Conservation (phyloP, 768 basidiomycete species). For the Mycena chlorophos region DNA sequence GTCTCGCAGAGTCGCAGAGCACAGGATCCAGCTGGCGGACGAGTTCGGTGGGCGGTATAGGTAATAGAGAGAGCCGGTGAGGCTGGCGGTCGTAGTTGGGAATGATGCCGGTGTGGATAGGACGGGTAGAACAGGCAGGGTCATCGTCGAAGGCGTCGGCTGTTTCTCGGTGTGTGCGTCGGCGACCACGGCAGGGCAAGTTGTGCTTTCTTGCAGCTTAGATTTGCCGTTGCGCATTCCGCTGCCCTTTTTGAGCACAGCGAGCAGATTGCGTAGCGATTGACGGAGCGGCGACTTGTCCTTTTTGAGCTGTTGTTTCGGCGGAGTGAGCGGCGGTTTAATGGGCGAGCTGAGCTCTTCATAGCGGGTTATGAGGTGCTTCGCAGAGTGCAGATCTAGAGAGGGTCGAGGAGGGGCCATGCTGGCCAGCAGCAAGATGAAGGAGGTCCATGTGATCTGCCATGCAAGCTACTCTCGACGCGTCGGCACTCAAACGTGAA, state of each 20-base stretch:
- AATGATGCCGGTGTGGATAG: slow-evolving; percentile 10
- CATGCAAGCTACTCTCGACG: slow-evolving; percentile 73
- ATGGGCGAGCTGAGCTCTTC: slow-evolving; percentile 7
- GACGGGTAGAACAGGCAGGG: slow-evolving; percentile 5
- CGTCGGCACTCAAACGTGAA: slow-evolving; percentile 54
- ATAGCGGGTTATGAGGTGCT: background rate
- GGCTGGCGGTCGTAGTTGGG: slow-evolving; percentile 12
- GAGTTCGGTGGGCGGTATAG: slow-evolving; percentile 11
- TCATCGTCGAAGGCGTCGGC: slow-evolving; percentile 2
- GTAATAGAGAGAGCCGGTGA: slow-evolving; percentile 17
- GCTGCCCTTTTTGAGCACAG: slow-evolving; percentile 37
- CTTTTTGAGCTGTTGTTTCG: slow-evolving; percentile 19
- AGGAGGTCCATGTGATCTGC: background rate
- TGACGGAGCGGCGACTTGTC: slow-evolving; percentile 62
- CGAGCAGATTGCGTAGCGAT: slow-evolving; percentile 63
- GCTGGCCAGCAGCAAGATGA: slow-evolving; percentile 24
- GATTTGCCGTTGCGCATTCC: slow-evolving; percentile 13
- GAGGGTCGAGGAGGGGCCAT: slow-evolving; percentile 8
- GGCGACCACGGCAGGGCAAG: background rate
- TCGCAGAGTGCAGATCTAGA: background rate
- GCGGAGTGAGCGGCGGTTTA: slow-evolving; percentile 20
- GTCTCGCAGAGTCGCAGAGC: slow-evolving; percentile 18
- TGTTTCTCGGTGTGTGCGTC: background rate
- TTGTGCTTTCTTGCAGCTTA: slow-evolving; percentile 41
- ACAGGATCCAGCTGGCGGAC: slow-evolving; percentile 14